Base-by-base conservation (phyloP, 2,329 filamentous ascomycete species). In the Stachybotrys chartarum region DNA sequence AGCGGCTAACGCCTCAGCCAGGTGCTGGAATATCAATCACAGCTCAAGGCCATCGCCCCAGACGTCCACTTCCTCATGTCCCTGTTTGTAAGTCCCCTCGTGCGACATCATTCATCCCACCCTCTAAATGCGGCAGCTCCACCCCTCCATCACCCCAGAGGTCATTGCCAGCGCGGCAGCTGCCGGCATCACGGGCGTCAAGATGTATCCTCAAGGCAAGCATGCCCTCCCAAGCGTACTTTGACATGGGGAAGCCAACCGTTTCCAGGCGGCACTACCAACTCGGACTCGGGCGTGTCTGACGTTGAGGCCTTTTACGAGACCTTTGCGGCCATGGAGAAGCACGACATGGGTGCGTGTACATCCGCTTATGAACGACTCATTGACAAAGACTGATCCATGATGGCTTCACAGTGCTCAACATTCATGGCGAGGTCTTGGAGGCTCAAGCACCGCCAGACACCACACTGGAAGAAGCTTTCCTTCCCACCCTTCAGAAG, bases 301-400 rank as follows among this genome's bases (percentile, higher is more conserved):
- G 81, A 84, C 55, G 83, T 90, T 64, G 83, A 85, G 57, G 73
- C 78, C 35, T 93, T 90, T 73, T 88, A 88, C 67, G 82, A 84
- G 7, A 88, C 93, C 14, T 96, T 97, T 67, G 82, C 80, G n/a
- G 88, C 90, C 60, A 97, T 97, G 92, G 88, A 96, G 68, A 75
- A 85, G 57, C 83, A 91, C 61, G 85, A 86, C 61, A 78, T 96
- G 68, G 66, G 54, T 50, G 18, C 12, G 35, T 10, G 24, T 4
- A 24, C 24, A 42, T 42, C 2, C 48, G 48, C 6, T 14, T 14
- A n/a, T 50, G 39, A 50, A 56, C 60, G 31, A 61, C n/a, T 7
- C 14, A 2, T 24, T 6, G n/a, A 47, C n/a, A 6, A 6, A 1
- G 31, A 17, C 32, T n/a, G 12, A 42, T 10, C 35, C 35, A 10